Base-by-base conservation (phyloP, 345 rosid genomes). In the Lepidium didymum region DNA sequence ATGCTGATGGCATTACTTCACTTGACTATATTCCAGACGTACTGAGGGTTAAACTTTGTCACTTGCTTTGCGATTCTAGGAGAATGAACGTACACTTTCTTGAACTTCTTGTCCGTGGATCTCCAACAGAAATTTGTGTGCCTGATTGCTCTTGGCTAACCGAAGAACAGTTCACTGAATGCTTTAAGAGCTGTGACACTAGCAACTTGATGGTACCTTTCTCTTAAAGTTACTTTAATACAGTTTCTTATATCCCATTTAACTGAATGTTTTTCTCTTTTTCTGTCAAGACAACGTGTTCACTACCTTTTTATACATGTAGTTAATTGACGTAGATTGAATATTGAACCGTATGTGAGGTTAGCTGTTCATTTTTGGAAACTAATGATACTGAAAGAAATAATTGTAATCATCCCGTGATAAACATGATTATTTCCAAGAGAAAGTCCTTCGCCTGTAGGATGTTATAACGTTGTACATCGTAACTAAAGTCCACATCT, bases 61-160 rank as follows among this genome's bases (percentile, higher is more conserved):
- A 64, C 43, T 21, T 77, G 79, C 88, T 93, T 33, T 90, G 96
- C 73, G 91, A 87, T 78, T 82, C 90, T 52, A 75, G 91, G 64
- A 77, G 68, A 76, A 87, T 93, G 83, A 70, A 81, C 46, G 16
- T 66, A 52, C 78, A 76, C 59, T 57, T 87, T 62, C 76, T 93
- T 37, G 72, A 78, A 49, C 86, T 88, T 59, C 87, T 93, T 62
- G 70, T 80, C 27, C 51, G 62, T 37, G 96, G 92, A 61, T 80
- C 83, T 3, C 99, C 97, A 35, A 70, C 88, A 1, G 97, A 81
- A 64, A 77, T 90, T 46, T 78, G 87, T 52, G 58, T 93, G 35
- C 82, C 71, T 40, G 95, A 94, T 73, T 88, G 96, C 56, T 91
- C 99, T 14, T 88, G 99, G 99, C 69, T 94, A 56, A 77, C 92